Base-by-base conservation (phyloP, 2,329 filamentous ascomycete species). In the Monosporascus sp. region DNA sequence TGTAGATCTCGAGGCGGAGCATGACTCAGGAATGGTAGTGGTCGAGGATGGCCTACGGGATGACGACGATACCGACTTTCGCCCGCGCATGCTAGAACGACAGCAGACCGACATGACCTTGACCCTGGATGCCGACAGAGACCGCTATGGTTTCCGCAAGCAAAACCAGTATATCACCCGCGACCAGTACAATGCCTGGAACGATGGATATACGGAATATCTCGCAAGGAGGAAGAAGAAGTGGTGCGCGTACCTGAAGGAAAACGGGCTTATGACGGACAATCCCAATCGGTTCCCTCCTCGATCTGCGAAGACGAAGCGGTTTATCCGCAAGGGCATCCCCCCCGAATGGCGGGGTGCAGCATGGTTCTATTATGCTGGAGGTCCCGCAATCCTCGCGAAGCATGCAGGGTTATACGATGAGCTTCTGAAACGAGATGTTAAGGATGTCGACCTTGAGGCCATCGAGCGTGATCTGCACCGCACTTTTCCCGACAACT, bases 321-420 rank as follows among this genome's bases (percentile, higher is more conserved):
- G 91, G 18, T 97, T 94, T 67, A 83, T 96, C 48, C 85, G 92
- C 50, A 97, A 97, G 70, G 93, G 93, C 17, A 93, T 97, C 49
- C 93, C 93, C 3, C 90, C 92, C 0, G 91, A 96, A 60, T 96
- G 91, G 85, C 84, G 93, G 64, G 93, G 93, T n/a, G 88, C 89
- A 6, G 93, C 93, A 46, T 97, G 93, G 93, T 97, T 96, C 70
- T 97, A 89, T 74, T 97, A 97, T 68, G 91, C 91, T 11, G 91
- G 91, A 20, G 93, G 93, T 1, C 91, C 91, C 24, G 84, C 86
- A 46, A 87, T 91, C 59, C 70, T 96, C 55, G 81, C 84, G 50
- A 87, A 89, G 64, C 82, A 95, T 62, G 80, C 84, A 5, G 89
- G 89, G 1, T 74, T 93, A 17, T 97, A 97, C 67, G 80, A 85